Base-by-base conservation (phyloP, 2,329 filamentous ascomycete species). In the Tolypocladium ophioglossoides region DNA sequence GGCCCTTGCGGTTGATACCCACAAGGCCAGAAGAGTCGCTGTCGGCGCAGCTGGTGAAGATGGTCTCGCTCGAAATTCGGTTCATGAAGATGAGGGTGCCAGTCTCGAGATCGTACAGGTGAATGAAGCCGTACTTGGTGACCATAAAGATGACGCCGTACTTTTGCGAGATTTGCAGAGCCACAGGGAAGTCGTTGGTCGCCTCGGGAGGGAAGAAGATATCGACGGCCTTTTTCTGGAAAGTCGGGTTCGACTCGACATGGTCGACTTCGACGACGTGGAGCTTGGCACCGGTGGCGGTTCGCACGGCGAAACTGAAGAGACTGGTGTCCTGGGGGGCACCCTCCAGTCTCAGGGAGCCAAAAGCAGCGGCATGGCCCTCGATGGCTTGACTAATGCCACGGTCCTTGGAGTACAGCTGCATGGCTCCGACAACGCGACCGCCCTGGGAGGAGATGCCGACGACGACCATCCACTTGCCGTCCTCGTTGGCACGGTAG, bases 1-100 rank as follows among this genome's bases (percentile, higher is more conserved):
- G 94, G 59, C 94, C 95, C 77, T 96, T 96, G 66, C 95, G 86
- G 76, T 99, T 99, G 69, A 99, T 92, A 63, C 90, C 91, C 52
- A 99, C 82, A 58, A 99, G 87, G 63, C 95, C 95, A 48, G 86
- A 83, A 20, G 90, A 95, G 24, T 91, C 85, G 53, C 82, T 80
- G 69, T 99, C 94, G 38, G 85, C 76, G 49, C 89, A 87, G 22
- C 91, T 96, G 30, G 92, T 95, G 76, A 99, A 99, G 69, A 99
- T 97, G 30, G 94, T 99, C 69, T 99, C 94, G 77, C 91, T 96
- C 37, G 94, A 99, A 66, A 99, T 99, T 64, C 95, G 87, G 79
- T 99, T 99, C 91, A 99, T 95, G 82, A 96, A 99, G 68, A 99
- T 94, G 70, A 90, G 95, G 14, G 87, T 88, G 55, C 89, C 95